Conservation (phyloP, 352 stramenopile species). For the Phytopythium oedochilum region DNA sequence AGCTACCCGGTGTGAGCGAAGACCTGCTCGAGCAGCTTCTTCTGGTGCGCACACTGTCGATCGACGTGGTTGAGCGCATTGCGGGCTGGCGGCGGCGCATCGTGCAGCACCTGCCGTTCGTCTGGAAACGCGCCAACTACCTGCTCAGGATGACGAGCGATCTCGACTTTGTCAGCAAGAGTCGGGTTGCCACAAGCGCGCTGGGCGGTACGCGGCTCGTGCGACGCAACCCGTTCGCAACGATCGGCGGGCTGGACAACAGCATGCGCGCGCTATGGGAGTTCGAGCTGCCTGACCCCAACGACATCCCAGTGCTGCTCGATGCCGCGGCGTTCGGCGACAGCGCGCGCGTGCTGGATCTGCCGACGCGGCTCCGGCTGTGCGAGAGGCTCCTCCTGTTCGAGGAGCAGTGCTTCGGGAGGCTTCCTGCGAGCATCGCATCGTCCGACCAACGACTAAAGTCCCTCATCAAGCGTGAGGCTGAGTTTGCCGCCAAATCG, state of each 20-base stretch:
- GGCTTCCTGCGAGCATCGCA: constrained; percentile 24
- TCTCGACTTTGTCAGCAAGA: constrained; percentile 72
- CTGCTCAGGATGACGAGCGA: constrained; percentile 62
- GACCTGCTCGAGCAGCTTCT: constrained; percentile 52
- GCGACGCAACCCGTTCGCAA: constrained; percentile 69
- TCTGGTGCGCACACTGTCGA: constrained; percentile 33
- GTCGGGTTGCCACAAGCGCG: constrained; percentile 35
- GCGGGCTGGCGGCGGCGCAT: constrained; percentile 57
- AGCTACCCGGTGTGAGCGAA: constrained; percentile 9
- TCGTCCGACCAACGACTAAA: constrained; percentile 44
- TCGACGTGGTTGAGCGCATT: constrained; percentile 52
- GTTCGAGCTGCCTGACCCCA: constrained; percentile 45
- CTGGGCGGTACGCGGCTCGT: constrained; percentile 52
- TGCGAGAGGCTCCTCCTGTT: constrained; percentile 55
- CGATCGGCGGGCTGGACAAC: constrained; percentile 58
- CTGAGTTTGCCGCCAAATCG: constrained; percentile 45
- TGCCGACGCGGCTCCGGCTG: constrained; percentile 42
- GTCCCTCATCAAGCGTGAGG: constrained; percentile 51
- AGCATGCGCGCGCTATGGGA: constrained; percentile 53
- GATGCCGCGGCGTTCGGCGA: constrained; percentile 44
- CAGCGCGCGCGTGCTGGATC: constrained; percentile 26
- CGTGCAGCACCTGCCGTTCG: constrained; percentile 52
- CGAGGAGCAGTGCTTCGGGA: constrained; percentile 46
- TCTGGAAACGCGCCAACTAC: constrained; percentile 64
- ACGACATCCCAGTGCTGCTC: constrained; percentile 48